These are phyloP conservation scores for Leucogyrophana mollusca DNA, from an alignment of 768 basidiomycete genomes.

Conservation along the genomic window DNA sequence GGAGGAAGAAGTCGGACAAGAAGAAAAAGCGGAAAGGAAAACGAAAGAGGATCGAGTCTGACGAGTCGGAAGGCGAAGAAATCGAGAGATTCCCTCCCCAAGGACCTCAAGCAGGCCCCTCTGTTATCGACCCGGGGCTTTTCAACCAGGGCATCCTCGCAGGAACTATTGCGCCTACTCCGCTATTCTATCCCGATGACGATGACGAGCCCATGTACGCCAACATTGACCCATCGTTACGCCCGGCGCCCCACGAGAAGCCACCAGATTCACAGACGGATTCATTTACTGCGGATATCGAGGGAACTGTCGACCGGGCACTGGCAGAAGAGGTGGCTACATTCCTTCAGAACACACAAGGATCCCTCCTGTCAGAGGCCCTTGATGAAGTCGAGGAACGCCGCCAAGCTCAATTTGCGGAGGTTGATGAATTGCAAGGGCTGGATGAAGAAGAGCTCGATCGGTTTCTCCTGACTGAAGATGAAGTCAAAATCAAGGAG, in stretches of 20 bases:
- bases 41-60: conserved; percentile 40
- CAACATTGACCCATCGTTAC: conserved; percentile 60
- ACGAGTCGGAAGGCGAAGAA: conserved; percentile 34
- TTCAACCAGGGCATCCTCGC: conserved; percentile 68
- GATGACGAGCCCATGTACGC: conserved; percentile 36
- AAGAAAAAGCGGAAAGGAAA: conserved; percentile 34
- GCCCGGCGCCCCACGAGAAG: conserved; percentile 22
- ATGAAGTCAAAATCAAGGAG: conserved; percentile 84
- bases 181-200: conserved; percentile 46
- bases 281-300: conserved; percentile 38
- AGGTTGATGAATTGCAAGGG: conserved; percentile 62
- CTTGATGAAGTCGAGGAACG: conserved; percentile 67
- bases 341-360: conserved; percentile 62
- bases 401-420: conserved; percentile 49
- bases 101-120: conserved; percentile 17
- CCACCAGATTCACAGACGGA: conserved; percentile 9
- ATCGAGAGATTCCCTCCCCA: conserved; percentile 5
- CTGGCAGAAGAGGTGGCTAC: conserved; percentile 70
- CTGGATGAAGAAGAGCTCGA: conserved; percentile 93
- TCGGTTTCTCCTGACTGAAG: conserved; percentile 70
- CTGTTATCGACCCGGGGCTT: conserved; percentile 53
- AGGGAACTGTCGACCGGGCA: conserved; percentile 59
- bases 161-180: conserved; percentile 41
- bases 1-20: conserved; percentile 25
- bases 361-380: conserved; percentile 55